phyloP scores from a whole-genome alignment of 306 rosid genomes.

The Ammopiptanthus mongolicus region DNA sequence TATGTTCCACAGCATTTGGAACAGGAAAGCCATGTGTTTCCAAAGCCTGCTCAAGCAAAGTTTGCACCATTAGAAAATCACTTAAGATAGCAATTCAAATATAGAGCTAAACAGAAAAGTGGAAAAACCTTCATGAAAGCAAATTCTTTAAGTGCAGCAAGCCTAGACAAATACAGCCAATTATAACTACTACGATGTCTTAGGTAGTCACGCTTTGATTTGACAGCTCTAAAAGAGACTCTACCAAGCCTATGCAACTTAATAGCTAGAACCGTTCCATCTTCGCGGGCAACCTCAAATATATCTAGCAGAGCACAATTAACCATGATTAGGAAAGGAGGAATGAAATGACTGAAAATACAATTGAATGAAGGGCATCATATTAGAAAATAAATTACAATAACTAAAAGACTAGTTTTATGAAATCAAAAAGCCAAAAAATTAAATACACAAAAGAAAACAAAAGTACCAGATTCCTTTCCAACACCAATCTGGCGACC shows the following conservation, averaged over 20 bases:
- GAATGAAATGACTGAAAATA: neutral
- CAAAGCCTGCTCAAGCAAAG: conserved; percentile 59
- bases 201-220: conserved; percentile 92
- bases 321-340: neutral
- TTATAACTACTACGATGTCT: conserved; percentile 79
- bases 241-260: conserved; percentile 93
- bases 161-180: conserved; percentile 94
- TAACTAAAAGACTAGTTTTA: neutral
- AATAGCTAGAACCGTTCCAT: conserved; percentile 78
- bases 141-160: conserved; percentile 86
- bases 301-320: conserved; percentile 53
- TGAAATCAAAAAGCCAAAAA: neutral
- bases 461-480: conserved; percentile 76
- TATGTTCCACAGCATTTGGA: conserved; percentile 75
- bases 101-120: neutral
- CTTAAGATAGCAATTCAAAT: neutral
- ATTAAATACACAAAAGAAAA: neutral
- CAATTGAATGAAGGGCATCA: neutral
- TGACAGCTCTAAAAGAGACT: conserved; percentile 88
- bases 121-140: conserved; percentile 84
- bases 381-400: neutral
- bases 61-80: conserved; percentile 1
- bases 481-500: conserved; percentile 98
- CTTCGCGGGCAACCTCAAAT: conserved; percentile 88
- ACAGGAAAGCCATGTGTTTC: conserved; percentile 80